Percentiles rank a stretch among this genome's conserved stretches.
These are phyloP conservation scores for Lachnellula cervina DNA, from an alignment of 2,329 filamentous ascomycete genomes.

Conservation along the genomic window DNA sequence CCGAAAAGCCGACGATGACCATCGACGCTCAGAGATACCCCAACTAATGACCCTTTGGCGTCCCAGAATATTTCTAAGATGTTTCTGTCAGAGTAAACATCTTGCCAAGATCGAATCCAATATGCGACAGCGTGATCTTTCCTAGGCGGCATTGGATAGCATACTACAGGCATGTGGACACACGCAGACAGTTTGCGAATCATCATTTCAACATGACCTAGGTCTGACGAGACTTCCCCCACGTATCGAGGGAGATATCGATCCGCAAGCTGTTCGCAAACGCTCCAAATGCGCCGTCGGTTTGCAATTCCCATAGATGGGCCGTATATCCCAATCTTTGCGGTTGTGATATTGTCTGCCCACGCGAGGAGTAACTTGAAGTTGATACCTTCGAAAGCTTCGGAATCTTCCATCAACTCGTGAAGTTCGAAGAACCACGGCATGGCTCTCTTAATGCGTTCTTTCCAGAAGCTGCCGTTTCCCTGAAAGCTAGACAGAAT, in stretches of 20 bases:
- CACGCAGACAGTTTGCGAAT: background rate
- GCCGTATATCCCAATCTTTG: conserved; percentile 20
- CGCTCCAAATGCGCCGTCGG: conserved; percentile 30
- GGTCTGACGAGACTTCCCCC: background rate
- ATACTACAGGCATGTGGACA: background rate
- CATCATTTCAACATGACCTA: background rate
- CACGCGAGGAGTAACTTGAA: background rate
- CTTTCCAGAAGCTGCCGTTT: conserved; percentile 2
- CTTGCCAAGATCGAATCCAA: conserved; percentile 1
- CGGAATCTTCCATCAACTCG: background rate
- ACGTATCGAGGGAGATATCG: background rate
- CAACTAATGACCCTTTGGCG: background rate
- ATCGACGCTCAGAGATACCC: background rate
- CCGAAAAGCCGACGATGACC: background rate
- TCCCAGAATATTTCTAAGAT: conserved; percentile 3
- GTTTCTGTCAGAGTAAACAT: background rate
- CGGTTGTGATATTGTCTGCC: conserved; percentile 5
- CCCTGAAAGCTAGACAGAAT: background rate
- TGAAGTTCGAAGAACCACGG: conserved; percentile 10
- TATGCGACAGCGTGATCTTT: background rate
- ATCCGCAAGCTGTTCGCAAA: conserved; percentile 3
- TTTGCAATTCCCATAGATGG: conserved; percentile 31
- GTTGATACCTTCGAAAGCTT: background rate
- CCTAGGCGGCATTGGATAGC: background rate
- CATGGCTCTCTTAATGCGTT: background rate